Percentiles rank a stretch among this genome's conserved stretches.
These are phyloP conservation scores for Dothiorella sarmentorum DNA, from an alignment of 2,329 filamentous ascomycete genomes.

Conservation along the genomic window DNA sequence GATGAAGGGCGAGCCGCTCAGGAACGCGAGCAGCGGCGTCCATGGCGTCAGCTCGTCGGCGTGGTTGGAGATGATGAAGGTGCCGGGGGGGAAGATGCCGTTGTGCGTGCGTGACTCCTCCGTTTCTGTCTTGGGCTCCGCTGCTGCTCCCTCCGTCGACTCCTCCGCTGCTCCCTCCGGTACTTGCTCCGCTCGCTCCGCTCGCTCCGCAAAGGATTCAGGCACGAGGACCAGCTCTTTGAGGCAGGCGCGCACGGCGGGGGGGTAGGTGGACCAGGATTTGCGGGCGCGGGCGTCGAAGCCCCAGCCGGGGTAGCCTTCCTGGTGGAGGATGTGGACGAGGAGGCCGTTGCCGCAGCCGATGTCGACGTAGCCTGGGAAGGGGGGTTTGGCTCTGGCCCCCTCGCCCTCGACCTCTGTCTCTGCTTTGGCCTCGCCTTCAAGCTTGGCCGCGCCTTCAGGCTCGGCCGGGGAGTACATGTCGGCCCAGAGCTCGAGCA, in stretches of 20 bases:
- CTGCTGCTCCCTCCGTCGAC: too few relatives aligned
- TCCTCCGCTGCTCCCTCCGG: too few relatives aligned
- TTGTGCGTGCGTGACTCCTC: too few relatives aligned
- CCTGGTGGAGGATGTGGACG: constrained; percentile 73
- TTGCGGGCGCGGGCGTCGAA: constrained; percentile 86
- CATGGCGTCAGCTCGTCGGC: constrained; percentile 94
- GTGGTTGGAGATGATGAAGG: constrained; percentile 96
- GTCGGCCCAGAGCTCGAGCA: constrained; percentile 84
- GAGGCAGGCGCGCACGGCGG: constrained; percentile 47
- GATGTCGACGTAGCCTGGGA: constrained; percentile 92
- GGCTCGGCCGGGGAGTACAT: constrained; percentile 62
- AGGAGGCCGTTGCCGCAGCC: constrained; percentile 93
- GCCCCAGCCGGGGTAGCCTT: constrained; percentile 83
- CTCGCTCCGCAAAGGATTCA: constrained; percentile 37
- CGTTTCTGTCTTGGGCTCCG: too few relatives aligned
- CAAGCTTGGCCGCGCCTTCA: neutral
- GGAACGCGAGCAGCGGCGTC: constrained; percentile 82
- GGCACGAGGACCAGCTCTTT: constrained; percentile 62
- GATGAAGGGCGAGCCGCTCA: constrained; percentile 77
- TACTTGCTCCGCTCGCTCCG: too few relatives aligned
- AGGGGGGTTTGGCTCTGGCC: constrained; percentile 44
- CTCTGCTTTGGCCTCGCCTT: constrained; percentile 14
- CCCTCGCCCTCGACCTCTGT: too few relatives aligned
- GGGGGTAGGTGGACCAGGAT: constrained; percentile 74
- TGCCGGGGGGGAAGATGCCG: constrained; percentile 68